Base-by-base conservation (phyloP, 805 yeast species). In the Saccharomycopsis schoenii region DNA sequence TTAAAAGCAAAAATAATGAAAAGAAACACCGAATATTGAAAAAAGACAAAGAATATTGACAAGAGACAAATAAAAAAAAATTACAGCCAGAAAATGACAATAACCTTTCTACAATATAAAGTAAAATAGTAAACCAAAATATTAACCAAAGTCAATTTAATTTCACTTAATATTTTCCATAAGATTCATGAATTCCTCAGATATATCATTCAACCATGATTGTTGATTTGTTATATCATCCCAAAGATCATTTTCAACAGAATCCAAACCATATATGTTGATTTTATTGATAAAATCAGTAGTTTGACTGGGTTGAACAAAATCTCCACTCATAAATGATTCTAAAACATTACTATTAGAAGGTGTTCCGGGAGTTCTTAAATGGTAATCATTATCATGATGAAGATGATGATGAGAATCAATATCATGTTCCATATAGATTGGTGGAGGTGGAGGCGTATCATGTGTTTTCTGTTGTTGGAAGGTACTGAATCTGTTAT, bases 171-270 rank as follows among this genome's bases (percentile, higher is more conserved):
- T 40, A 17, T 56, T 56, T 15, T 56, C 52, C 56, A 59, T 55
- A 41, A 70, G 59, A 24, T 61, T 63, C 47, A 69, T 70, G 50
- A 77, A 71, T 56, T 76, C 80, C 42, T 74, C 77, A 21, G 74
- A 73, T 17, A 70, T 72, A 55, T 76, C 81, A 61, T 80, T 80
- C 60, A 88, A 71, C 96, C 96, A 88, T 66, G 81, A 84, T 0
- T 92, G 92, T 67, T 86, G 89, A 67, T 80, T 81, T 0, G 91
- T 83, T 60, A 88, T 84, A 64, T 87, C 92, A 68, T 82, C 84
- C 96, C 96, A 88, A 39, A 88, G 72, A 63, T 85, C 79, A 57
- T 74, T 70, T 64, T 82, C 86, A 2, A 72, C 69, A 17, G 55
- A 21, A 21, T 37, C 57, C n/a, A 39, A 5, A 17, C 41, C 36